phyloP scores from a whole-genome alignment of 257 asterid species.

The Coffea canephora region DNA sequence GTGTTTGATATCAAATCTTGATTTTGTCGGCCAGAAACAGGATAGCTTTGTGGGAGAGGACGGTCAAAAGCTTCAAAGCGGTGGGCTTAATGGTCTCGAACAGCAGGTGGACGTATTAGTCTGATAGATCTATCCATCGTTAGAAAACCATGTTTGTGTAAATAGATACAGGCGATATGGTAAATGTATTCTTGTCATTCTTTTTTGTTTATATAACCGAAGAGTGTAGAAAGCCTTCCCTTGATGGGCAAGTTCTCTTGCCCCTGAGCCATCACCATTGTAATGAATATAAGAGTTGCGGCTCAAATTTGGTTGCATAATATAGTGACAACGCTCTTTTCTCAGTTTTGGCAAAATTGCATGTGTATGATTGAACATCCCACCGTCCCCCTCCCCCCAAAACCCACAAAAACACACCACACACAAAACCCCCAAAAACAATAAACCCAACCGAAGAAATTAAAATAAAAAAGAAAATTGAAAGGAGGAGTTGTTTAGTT shows the following conservation, averaged over 20 bases:
- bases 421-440: too few species aligned
- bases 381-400: too few species aligned
- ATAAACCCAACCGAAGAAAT: too few species aligned
- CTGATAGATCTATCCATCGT: slow-evolving; percentile 7
- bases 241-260: background rate
- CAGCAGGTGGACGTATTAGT: slow-evolving; percentile 27
- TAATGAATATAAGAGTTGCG: slow-evolving; percentile 20
- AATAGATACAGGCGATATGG: slow-evolving; percentile 34
- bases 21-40: slow-evolving; percentile 31
- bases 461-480: too few species aligned
- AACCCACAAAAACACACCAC: too few species aligned
- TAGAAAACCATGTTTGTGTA: slow-evolving; percentile 31
- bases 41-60: slow-evolving; percentile 33
- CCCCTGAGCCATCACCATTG: slow-evolving; percentile 5
- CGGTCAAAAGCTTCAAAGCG: slow-evolving; percentile 35
- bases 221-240: slow-evolving; percentile 21
- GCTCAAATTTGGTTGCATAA: background rate
- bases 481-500: too few species aligned
- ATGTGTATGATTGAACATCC: background rate
- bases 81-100: slow-evolving; percentile 29
- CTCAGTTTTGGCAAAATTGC: background rate
- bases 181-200: slow-evolving; percentile 25
- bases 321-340: background rate
- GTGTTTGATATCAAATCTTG: background rate
- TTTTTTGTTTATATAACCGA: slow-evolving; percentile 29